Base-by-base conservation (phyloP, 257 asterid genomes). In the Paulownia fortunei region DNA sequence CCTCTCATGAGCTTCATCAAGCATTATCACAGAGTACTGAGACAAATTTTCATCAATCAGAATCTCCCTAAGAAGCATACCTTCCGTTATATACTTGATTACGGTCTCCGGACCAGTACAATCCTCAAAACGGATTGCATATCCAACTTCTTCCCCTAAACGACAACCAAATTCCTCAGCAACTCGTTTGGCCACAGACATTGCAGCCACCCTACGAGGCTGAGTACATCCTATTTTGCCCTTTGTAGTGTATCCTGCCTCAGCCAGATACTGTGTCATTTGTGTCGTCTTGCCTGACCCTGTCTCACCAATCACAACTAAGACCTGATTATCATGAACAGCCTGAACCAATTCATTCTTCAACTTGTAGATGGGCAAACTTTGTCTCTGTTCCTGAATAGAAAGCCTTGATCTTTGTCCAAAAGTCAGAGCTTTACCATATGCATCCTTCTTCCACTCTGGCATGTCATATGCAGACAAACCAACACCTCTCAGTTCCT, bases 141-240 rank as follows among this genome's bases (percentile, higher is more conserved):
- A 91, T 0, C 97, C 97, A 76, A 91, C 97, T 80, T 91, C 96
- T 83, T 92, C 96, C 42, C 97, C 97, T 62, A 89, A 75, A 42
- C 94, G 91, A 69, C 94, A 92, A 69, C 97, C 96, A 63, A 92
- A 92, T 61, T 90, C 96, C 80, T 92, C 96, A 13, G 92, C 91
- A 59, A 92, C 97, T 73, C 96, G 86, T 85, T 89, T 91, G 58
- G 97, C 97, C 79, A 92, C 97, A 78, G 97, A 92, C 90, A 76
- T 89, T 36, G 96, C 97, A 82, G 97, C 97, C 69, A 92, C 94
- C 74, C 96, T 84, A 76, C 94, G 93, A 77, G 97, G 97, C 77
- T 92, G 96, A 32, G 97, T 90, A 74, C 94, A 90, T 2, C 96
- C 94, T 37, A 92, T 89, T 63, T 84, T 92, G 1, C 97, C 97